Base-by-base conservation (phyloP, 2,329 filamentous ascomycete genomes). In the Epichloe aotearoae region DNA sequence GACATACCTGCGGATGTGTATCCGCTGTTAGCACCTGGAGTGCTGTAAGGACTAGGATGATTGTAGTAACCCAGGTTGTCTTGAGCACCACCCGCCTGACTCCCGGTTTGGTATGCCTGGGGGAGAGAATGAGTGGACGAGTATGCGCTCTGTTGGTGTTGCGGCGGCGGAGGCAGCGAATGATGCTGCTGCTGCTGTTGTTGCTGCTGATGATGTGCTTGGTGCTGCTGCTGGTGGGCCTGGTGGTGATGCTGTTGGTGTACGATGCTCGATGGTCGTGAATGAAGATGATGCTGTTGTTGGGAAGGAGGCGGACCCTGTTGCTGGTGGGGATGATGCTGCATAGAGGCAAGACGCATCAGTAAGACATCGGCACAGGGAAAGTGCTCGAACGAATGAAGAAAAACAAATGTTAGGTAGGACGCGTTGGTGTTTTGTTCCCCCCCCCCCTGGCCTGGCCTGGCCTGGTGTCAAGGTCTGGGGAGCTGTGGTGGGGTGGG, bases 1-100 rank as follows among this genome's bases (percentile, higher is more conserved):
- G 75, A 41, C 84, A 75, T 72, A 93, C 88, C 87, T 74, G 86
- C 86, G 64, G 88, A 88, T 56, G 87, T 83, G 69, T 95, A 95
- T 71, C 86, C 86, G 69, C 84, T 86, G 50, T 85, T 82, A 54
- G 84, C 80, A 70, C 84, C 88, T 58, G 86, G 83, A 50, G 87
- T 84, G 70, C 84, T 89, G 72, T 95, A 95, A 11, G 87, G 80
- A 65, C 83, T 88, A 56, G 86, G 80, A 64, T 93, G 86, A 52
- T 84, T 79, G 63, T 85, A 82, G 69, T 91, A 95, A 60, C 82
- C 76, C 49, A 86, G 71, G 59, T 60, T 66, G 53, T 94, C 86
- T 62, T 83, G 83, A 43, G 76, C 75, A 62, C 73, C 79, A 52
- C 75, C 72, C 23, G 77, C 74, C 64, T 83, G 82, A 57, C 76